phyloP scores from a whole-genome alignment of 1,139 yeast genomes.

The Eremothecium coryli region DNA sequence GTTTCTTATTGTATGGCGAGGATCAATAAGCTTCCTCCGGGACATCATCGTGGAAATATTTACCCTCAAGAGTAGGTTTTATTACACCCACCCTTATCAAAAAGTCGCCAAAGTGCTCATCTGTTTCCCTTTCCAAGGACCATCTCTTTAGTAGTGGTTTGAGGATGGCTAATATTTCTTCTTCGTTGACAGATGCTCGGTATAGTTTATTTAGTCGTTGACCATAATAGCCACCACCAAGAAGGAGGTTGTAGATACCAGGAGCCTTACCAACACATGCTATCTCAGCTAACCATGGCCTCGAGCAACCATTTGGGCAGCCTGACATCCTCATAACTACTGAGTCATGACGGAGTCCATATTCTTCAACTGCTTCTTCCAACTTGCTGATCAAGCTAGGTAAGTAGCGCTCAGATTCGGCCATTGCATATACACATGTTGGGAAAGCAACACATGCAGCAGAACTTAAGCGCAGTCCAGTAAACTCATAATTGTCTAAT shows the following conservation, averaged over 20 bases:
- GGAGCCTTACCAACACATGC: conserved; percentile 93
- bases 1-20: too few species aligned
- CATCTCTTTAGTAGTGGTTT: conserved; percentile 87
- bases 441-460: conserved; percentile 99
- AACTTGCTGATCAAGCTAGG: conserved; percentile 75
- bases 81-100: conserved; percentile 77
- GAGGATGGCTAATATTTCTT: conserved; percentile 67
- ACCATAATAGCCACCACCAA: conserved; percentile 96
- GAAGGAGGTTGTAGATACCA: conserved; percentile 86
- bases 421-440: conserved; percentile 98
- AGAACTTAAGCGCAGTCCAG: conserved; percentile 79
- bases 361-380: conserved; percentile 79
- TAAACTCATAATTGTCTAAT: conserved; percentile 74
- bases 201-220: conserved; percentile 86
- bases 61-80: conserved; percentile 83
- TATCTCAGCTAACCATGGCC: conserved; percentile 97
- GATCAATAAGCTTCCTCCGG: conserved; percentile 79
- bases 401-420: conserved; percentile 91
- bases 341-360: conserved; percentile 89
- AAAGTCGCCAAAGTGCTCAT: conserved; percentile 95
- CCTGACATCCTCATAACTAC: conserved; percentile 98
- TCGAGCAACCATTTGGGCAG: conserved; percentile 97
- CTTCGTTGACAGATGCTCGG: conserved; percentile 83
- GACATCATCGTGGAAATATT: conserved; percentile 87
- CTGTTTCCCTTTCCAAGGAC: conserved; percentile 84